Percentiles rank a stretch among this genome's conserved stretches.
phyloP scores from a whole-genome alignment of 225 moss, liverwort and hornwort species.

The Straminergon stramineum region DNA sequence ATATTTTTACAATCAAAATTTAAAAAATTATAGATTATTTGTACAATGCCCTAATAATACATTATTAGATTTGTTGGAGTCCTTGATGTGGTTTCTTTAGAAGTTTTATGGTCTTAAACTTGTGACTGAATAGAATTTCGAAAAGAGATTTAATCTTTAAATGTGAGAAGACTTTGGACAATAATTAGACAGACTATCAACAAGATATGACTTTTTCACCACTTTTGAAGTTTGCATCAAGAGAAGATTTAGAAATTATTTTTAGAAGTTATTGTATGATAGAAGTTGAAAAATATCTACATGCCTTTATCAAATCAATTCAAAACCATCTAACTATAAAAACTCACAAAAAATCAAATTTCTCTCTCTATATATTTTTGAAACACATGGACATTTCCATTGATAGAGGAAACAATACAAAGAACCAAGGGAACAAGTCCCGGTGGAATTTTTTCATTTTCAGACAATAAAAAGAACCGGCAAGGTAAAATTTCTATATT shows the following conservation, averaged over 20 bases:
- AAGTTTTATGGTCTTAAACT: neutral
- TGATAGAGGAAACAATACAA: too few relatives aligned
- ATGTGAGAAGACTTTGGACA: accelerated
- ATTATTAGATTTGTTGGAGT: neutral
- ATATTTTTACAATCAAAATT: neutral
- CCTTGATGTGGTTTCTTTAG: neutral
- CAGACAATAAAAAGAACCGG: too few relatives aligned
- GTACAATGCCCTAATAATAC: accelerated
- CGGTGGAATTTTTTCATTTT: too few relatives aligned
- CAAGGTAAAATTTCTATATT: too few relatives aligned
- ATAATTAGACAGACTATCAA: too few relatives aligned
- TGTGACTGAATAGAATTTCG: neutral
- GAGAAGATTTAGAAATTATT: too few relatives aligned
- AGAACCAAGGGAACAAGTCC: too few relatives aligned
- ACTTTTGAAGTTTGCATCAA: neutral
- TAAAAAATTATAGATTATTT: neutral
- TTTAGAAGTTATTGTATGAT: neutral
- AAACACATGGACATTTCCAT: too few relatives aligned
- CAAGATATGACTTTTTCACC: neutral
- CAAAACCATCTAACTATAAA: neutral
- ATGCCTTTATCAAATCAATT: neutral
- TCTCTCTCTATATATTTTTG: too few relatives aligned
- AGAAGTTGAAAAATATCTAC: neutral
- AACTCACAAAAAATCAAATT: neutral
- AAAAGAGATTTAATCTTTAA: neutral